phyloP scores from a whole-genome alignment of 208 protist species.

The Trypanosoma cruzi region DNA sequence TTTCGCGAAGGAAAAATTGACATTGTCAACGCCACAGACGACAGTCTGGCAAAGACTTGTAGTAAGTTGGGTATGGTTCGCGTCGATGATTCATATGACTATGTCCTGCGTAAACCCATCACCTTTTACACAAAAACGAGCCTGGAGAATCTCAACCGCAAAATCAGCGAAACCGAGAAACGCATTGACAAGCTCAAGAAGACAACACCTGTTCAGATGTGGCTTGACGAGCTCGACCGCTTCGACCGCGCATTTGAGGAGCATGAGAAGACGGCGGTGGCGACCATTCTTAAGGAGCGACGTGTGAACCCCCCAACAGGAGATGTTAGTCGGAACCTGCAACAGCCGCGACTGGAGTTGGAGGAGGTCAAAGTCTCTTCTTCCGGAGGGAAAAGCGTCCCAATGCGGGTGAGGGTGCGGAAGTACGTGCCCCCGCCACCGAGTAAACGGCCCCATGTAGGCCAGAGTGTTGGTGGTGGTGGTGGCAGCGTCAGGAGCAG shows the following conservation, averaged over 20 bases:
- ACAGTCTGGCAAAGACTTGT: constrained; percentile 73
- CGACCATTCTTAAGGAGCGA: constrained; percentile 83
- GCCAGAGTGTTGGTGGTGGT: not conserved
- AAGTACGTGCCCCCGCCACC: constrained; percentile 62
- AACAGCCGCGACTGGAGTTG: constrained; percentile 58
- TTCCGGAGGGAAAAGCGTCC: not conserved
- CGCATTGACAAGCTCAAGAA: constrained; percentile 77
- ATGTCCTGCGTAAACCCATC: constrained; percentile 88
- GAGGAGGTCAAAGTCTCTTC: constrained; percentile 42
- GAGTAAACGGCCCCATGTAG: constrained; percentile 39
- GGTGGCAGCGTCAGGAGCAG: constrained; percentile 10
- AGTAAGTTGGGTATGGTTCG: constrained; percentile 65
- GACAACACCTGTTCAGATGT: constrained; percentile 88
- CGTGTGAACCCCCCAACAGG: constrained; percentile 45
- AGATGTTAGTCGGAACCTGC: constrained; percentile 48
- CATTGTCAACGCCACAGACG: constrained; percentile 79
- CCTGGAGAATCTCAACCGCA: constrained; percentile 68
- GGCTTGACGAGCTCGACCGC: constrained; percentile 86
- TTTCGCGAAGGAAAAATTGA: constrained; percentile 86
- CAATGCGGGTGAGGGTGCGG: constrained; percentile 64
- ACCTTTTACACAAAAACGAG: constrained; percentile 89
- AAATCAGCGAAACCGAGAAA: constrained; percentile 62
- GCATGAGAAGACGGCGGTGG: constrained; percentile 65
- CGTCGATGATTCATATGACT: constrained; percentile 83
- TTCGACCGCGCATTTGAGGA: constrained; percentile 88